These are phyloP conservation scores for Chaetomium fimeti DNA, from an alignment of 495 filamentous ascomycete genomes.

Conservation along the genomic window DNA sequence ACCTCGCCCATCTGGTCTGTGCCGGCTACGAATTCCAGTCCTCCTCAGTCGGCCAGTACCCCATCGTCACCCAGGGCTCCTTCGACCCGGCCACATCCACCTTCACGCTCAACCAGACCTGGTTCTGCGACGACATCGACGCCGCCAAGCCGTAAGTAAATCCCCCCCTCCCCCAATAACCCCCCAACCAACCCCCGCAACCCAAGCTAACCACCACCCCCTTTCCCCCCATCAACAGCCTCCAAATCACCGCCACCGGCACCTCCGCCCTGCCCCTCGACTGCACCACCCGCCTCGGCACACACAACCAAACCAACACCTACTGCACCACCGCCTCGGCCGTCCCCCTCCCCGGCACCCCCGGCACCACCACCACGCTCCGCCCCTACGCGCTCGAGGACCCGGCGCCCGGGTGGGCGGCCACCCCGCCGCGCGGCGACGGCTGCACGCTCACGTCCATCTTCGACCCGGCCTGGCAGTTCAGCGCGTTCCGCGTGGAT, in stretches of 20 bases:
- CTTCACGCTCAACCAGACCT: constrained; percentile 34
- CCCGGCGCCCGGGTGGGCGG: constrained; percentile 12
- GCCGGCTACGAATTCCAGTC: constrained; percentile 28
- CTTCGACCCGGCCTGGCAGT: constrained; percentile 30
- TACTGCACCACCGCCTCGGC: constrained; percentile 10
- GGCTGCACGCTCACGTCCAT: constrained; percentile 35
- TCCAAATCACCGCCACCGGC: constrained; percentile 24
- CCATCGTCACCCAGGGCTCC: constrained; percentile 20
- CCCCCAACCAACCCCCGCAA: neutral
- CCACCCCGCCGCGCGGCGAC: constrained; percentile 18
- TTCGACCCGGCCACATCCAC: constrained; percentile 24
- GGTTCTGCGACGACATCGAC: constrained; percentile 35
- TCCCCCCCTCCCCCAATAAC: neutral
- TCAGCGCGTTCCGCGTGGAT: constrained; percentile 27
- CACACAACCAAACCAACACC: neutral
- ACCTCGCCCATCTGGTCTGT: constrained; percentile 19
- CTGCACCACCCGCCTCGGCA: constrained; percentile 1
- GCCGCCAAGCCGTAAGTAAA: constrained; percentile 33
- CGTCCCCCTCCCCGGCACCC: constrained; percentile 20
- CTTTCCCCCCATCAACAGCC: constrained; percentile 9
- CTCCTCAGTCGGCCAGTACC: constrained; percentile 20
- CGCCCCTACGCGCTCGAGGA: constrained; percentile 33
- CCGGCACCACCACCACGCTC: constrained; percentile 16
- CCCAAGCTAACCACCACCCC: neutral
- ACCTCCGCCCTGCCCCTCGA: constrained; percentile 14